Base-by-base conservation (phyloP, 2,329 filamentous ascomycete species). In the Alternaria conjuncta region DNA sequence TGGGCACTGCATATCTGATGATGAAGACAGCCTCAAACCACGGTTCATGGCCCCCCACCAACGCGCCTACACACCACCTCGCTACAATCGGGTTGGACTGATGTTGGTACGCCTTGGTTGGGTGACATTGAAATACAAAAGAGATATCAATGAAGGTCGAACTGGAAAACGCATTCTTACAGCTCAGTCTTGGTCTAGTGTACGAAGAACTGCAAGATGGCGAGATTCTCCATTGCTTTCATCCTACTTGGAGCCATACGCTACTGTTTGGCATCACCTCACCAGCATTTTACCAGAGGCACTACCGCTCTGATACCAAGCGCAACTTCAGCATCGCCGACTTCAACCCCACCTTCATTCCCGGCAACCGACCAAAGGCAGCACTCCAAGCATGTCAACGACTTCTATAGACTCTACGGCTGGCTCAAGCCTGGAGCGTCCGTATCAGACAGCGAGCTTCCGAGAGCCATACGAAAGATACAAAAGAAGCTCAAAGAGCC, bases 391-490 rank as follows among this genome's bases (percentile, higher is more conserved):
- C 68, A 75, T 62, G 63, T 76, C 26, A 73, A 77, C 45, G 69
- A 76, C 43, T 77, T 76, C 55, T 75, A 72, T 60, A 74, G 65
- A 47, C 63, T 73, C 1, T 77, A 75, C 32, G 75, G 75, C 20
- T 77, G 71, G 74, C 55, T 75, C 25, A 64, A 63, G 28, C 65
- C 67, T 8, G 67, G 72, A 36, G 58, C 58, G 7, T 69, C 62
- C 6, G 68, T 77, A 9, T 63, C 63, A n/a, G 73, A 75, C 41
- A 18, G 30, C 11, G 68, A 75, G 4, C 57, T 77, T 13, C 69
- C 72, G 3, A 53, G 59, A 23, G 75, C 75, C 8, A 75, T 77
- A 41, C 69, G 70, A 18, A 75, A 71, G 60, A 75, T 75, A 23
- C 74, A 77, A 43, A 68, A 62, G 44, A 63, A 71, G 3, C 57